Evolutionary conservation across 345 rosid species (phyloP).

Genomic region (Acer campestre): DNA sequence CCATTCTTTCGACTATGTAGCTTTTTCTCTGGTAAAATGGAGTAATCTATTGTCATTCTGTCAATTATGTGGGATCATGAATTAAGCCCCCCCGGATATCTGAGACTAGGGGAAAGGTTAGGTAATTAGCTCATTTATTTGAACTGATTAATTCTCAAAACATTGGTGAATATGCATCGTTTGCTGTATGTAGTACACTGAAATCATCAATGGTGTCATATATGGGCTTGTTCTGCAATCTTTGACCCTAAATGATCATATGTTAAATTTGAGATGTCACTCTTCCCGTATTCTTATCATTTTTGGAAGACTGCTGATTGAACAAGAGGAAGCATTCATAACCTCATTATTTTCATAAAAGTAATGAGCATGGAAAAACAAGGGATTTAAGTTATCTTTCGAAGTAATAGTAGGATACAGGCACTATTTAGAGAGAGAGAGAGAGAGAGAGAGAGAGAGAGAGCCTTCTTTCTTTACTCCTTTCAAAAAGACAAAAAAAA

Average conservation of each 20-base stretch:
- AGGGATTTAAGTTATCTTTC: neutral
- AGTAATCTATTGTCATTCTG: neutral
- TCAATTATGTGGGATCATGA: neutral
- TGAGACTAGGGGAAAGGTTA: neutral
- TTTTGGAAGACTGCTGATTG: neutral
- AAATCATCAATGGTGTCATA: neutral
- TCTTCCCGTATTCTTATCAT: neutral
- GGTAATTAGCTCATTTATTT: neutral
- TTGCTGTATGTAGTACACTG: neutral
- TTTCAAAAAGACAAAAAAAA: too few relatives aligned
- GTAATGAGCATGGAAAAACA: neutral
- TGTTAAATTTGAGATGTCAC: neutral
- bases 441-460: too few relatives aligned
- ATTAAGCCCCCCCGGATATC: too few relatives aligned
- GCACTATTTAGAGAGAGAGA: too few relatives aligned
- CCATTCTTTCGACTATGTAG: neutral
- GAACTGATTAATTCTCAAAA: neutral
- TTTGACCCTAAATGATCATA: neutral
- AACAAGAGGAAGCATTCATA: neutral
- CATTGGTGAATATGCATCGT: neutral
- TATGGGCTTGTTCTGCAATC: neutral
- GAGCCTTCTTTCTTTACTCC: too few relatives aligned
- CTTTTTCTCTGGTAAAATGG: neutral
- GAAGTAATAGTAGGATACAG: too few relatives aligned
- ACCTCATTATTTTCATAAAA: too few relatives aligned